Percentiles rank a stretch among this genome's conserved stretches.
These are phyloP conservation scores for Tympanopsis confertula DNA, from an alignment of 2,329 filamentous ascomycete species.

Conservation along the genomic window DNA sequence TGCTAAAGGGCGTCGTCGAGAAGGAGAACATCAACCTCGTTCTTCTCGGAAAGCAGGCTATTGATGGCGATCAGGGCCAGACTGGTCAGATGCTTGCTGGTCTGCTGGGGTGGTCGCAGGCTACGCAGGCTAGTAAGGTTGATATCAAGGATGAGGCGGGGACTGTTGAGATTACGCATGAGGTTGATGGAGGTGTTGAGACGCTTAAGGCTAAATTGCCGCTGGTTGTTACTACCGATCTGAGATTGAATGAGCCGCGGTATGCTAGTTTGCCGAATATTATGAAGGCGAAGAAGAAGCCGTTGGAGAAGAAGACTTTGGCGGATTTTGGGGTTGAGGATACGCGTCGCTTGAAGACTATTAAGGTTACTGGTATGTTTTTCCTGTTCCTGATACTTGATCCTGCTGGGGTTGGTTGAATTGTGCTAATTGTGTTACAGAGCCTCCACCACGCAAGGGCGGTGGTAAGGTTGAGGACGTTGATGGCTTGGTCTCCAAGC, in stretches of 20 bases:
- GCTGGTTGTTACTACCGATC: slow-evolving; percentile 87
- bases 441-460: slow-evolving; percentile 77
- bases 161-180: slow-evolving; percentile 66
- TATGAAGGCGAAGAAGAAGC: slow-evolving; percentile 99
- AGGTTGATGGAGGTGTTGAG: slow-evolving; percentile 93
- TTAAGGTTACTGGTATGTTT: slow-evolving; percentile 71
- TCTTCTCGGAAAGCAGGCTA: slow-evolving; percentile 92
- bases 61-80: slow-evolving; percentile 91
- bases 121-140: slow-evolving; percentile 82
- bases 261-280: slow-evolving; percentile 96
- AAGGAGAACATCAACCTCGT: slow-evolving; percentile 84
- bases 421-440: slow-evolving; percentile 27
- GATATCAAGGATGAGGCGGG: slow-evolving; percentile 60
- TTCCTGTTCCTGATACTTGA: slow-evolving; percentile 2
- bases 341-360: slow-evolving; percentile 67
- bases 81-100: slow-evolving; percentile 97
- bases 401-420: slow-evolving; percentile 2
- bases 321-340: slow-evolving; percentile 70
- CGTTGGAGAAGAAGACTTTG: slow-evolving; percentile 80
- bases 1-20: slow-evolving; percentile 69
- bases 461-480: slow-evolving; percentile 97
- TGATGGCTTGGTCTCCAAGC: slow-evolving; percentile 80
- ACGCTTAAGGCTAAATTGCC: slow-evolving; percentile 77
- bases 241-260: slow-evolving; percentile 85
- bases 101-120: slow-evolving; percentile 82